Percentiles rank a stretch among this genome's conserved stretches.
phyloP scores from a whole-genome alignment of 768 basidiomycete genomes.

The Collybia nuda region DNA sequence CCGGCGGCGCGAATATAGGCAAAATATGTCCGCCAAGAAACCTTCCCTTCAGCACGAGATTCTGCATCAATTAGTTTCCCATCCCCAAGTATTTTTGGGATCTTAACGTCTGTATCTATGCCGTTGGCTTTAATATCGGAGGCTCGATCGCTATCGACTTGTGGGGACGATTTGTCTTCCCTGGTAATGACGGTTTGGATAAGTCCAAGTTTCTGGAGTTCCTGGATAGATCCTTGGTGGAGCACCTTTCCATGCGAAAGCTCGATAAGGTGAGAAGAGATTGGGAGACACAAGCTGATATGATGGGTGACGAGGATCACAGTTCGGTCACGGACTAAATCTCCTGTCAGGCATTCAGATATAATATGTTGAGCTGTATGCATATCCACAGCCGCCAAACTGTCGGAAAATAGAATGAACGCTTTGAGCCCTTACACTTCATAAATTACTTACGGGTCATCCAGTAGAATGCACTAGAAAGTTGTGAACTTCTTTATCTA shows the following conservation, averaged over 20 bases:
- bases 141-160: slow-evolving; percentile 14
- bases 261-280: slow-evolving; percentile 68
- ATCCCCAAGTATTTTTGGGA: slow-evolving; percentile 11
- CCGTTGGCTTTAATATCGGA: slow-evolving; percentile 34
- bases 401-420: slow-evolving; percentile 18
- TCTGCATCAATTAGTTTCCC: slow-evolving; percentile 67
- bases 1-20: slow-evolving; percentile 68
- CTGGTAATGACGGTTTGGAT: slow-evolving; percentile 44
- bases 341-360: slow-evolving; percentile 58
- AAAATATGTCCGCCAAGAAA: slow-evolving; percentile 56
- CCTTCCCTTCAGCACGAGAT: slow-evolving; percentile 63
- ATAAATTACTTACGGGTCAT: slow-evolving; percentile 59
- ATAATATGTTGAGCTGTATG: slow-evolving; percentile 76
- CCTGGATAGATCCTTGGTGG: slow-evolving; percentile 49
- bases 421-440: slow-evolving; percentile 14
- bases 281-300: slow-evolving; percentile 67
- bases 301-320: slow-evolving; percentile 86
- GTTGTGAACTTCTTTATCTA: slow-evolving; percentile 1
- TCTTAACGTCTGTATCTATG: slow-evolving; percentile 1
- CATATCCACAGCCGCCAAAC: slow-evolving; percentile 73
- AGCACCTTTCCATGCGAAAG: slow-evolving; percentile 48
- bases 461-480: slow-evolving; percentile 56
- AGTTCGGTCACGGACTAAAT: slow-evolving; percentile 63
- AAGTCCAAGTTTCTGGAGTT: slow-evolving; percentile 41
- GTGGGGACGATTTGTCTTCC: slow-evolving; percentile 40